Conservation (phyloP, 2,329 filamentous ascomycete genomes). For the Talaromyces pinophilus region DNA sequence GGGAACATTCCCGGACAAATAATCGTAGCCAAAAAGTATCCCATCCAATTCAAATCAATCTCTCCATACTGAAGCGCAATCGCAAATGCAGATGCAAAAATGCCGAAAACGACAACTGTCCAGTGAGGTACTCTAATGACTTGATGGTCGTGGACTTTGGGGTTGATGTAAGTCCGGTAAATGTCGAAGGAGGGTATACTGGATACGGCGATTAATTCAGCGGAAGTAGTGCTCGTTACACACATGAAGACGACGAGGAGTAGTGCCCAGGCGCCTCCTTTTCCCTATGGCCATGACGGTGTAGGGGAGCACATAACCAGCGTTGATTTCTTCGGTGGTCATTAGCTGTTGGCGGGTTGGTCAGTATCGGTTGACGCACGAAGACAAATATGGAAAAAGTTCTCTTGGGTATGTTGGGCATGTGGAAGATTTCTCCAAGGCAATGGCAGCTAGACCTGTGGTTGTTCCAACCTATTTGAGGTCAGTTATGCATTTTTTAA, state of each 20-base stretch:
- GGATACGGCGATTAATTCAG: conserved; percentile 18
- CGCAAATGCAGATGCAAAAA: conserved; percentile 20
- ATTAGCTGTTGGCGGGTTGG: not conserved
- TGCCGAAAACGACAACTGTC: conserved; percentile 16
- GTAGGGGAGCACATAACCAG: conserved; percentile 21
- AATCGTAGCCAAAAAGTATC: conserved; percentile 22
- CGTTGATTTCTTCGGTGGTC: conserved; percentile 19
- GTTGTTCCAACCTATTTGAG: conserved; percentile 18
- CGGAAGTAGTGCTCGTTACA: conserved; percentile 17
- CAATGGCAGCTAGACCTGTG: conserved; percentile 18
- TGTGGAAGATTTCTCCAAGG: conserved; percentile 12
- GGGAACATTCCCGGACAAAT: conserved; percentile 23
- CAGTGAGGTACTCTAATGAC: conserved; percentile 20
- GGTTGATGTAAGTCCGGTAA: conserved; percentile 20
- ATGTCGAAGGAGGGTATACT: conserved; percentile 21
- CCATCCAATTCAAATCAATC: conserved; percentile 22
- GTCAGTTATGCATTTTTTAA: not conserved
- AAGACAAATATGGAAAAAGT: not conserved
- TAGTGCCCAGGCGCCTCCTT: conserved; percentile 15
- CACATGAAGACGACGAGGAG: conserved; percentile 20
- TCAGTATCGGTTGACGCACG: not conserved
- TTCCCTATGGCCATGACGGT: conserved; percentile 20
- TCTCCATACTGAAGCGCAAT: conserved; percentile 20
- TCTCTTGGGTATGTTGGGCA: conserved; percentile 19
- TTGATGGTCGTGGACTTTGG: conserved; percentile 15